Percentiles rank a stretch among this genome's conserved stretches.
phyloP scores from a whole-genome alignment of 148 eudicot species.

The Suaeda aralocaspica region DNA sequence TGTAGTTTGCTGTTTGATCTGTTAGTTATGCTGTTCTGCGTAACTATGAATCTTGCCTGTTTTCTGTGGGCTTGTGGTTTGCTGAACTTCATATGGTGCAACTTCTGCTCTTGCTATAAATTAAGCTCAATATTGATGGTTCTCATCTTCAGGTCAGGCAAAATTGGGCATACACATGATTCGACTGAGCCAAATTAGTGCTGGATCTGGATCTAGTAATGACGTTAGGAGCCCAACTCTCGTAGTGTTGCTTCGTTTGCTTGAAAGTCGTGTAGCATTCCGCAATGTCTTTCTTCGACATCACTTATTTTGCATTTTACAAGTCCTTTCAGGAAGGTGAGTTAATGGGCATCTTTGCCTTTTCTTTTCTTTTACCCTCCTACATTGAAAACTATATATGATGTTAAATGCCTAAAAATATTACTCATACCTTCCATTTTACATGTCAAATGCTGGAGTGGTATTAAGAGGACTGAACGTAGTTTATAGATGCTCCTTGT shows the following conservation, averaged over 20 bases:
- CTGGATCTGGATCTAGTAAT: slow-evolving; percentile 40
- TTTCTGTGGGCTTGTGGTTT: not conserved
- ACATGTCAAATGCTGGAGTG: too few species aligned
- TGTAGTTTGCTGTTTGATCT: not conserved
- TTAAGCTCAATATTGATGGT: not conserved
- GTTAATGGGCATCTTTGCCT: not conserved
- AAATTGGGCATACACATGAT: slow-evolving; percentile 76
- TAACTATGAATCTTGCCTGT: not conserved
- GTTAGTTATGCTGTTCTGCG: not conserved
- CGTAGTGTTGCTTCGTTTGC: slow-evolving; percentile 71
- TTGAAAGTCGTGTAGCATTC: slow-evolving; percentile 75
- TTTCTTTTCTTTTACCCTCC: too few species aligned
- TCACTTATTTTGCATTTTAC: slow-evolving; percentile 86
- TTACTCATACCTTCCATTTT: too few species aligned
- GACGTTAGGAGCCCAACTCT: slow-evolving; percentile 70
- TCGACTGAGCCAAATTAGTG: slow-evolving; percentile 73
- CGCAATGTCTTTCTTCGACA: slow-evolving; percentile 79
- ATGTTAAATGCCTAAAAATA: too few species aligned
- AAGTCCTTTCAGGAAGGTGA: slow-evolving; percentile 91
- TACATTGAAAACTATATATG: too few species aligned
- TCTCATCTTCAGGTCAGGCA: slow-evolving; percentile 62
- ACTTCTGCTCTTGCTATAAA: not conserved
- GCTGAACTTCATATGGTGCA: not conserved
- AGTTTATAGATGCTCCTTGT: too few species aligned
- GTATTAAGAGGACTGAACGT: too few species aligned